Evolutionary conservation across 176 grass and related monocot species (phyloP).

Genomic region (Carex parvula): DNA sequence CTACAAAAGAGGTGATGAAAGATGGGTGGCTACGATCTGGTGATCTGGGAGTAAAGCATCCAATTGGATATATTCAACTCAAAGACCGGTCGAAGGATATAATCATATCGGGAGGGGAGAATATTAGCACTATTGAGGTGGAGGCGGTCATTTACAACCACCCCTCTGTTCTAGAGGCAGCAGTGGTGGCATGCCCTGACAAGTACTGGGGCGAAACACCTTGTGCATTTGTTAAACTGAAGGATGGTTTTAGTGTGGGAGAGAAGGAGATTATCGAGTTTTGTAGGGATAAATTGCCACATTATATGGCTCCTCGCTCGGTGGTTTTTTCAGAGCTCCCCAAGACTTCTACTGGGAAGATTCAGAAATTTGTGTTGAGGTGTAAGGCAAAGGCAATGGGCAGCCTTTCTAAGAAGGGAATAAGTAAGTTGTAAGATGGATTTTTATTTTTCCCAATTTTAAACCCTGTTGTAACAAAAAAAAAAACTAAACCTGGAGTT

Average conservation of each 20-base stretch:
- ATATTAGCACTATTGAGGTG: constrained; percentile 40
- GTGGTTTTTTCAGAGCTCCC: constrained; percentile 26
- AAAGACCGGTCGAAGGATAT: constrained; percentile 37
- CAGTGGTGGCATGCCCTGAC: constrained; percentile 28
- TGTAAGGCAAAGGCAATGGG: constrained; percentile 6
- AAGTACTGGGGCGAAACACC: constrained; percentile 41
- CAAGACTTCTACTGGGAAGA: constrained; percentile 27
- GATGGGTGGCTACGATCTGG: constrained; percentile 35
- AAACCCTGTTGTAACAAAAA: background rate
- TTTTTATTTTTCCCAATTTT: background rate
- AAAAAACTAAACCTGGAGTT: background rate
- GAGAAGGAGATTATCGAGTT: constrained; percentile 25
- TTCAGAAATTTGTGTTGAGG: constrained; percentile 29
- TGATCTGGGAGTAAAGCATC: constrained; percentile 36
- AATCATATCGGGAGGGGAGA: constrained; percentile 37
- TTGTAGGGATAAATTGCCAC: constrained; percentile 20
- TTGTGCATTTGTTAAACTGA: constrained; percentile 36
- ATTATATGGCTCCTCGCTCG: constrained; percentile 12
- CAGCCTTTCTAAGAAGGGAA: constrained; percentile 8
- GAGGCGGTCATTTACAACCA: constrained; percentile 28
- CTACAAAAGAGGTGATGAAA: constrained; percentile 27
- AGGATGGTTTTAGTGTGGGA: background rate
- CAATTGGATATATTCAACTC: constrained; percentile 30
- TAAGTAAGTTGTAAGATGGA: background rate
- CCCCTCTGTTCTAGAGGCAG: constrained; percentile 29